Conservation (phyloP, 345 rosid species). For the Heritiera littoralis region DNA sequence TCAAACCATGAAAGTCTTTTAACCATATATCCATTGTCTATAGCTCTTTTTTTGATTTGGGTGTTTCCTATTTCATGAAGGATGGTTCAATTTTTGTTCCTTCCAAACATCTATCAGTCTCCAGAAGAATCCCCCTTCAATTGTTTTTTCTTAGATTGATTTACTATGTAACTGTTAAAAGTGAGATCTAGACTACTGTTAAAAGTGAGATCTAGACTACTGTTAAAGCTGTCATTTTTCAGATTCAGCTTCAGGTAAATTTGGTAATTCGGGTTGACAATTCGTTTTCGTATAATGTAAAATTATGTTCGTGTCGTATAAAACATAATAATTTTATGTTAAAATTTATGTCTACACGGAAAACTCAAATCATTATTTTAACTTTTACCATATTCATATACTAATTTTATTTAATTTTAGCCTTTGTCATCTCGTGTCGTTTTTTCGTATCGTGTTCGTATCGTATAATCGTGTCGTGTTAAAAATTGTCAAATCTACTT, state of each 20-base stretch:
- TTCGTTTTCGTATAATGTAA: too few species aligned
- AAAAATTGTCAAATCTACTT: too few species aligned
- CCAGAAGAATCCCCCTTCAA: not conserved
- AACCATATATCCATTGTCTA: not conserved
- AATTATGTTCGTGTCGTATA: too few species aligned
- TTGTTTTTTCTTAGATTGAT: conserved; percentile 6
- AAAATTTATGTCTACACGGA: too few species aligned
- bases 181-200: not conserved
- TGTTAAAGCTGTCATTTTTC: conserved; percentile 33
- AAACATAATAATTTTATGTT: too few species aligned
- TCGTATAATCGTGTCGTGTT: too few species aligned
- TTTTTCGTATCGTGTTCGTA: too few species aligned
- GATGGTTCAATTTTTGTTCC: conserved; percentile 2
- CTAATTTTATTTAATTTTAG: too few species aligned
- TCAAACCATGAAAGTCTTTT: conserved; percentile 43
- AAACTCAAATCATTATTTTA: too few species aligned
- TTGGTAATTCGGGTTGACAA: too few species aligned
- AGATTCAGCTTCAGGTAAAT: conserved; percentile 33
- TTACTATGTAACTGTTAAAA: conserved; percentile 18
- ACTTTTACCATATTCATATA: too few species aligned
- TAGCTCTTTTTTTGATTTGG: not conserved
- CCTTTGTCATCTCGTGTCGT: too few species aligned
- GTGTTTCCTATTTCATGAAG: conserved; percentile 5
- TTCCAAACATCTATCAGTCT: not conserved
- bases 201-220: conserved; percentile 19